Conservation (phyloP, 139 green algal genomes). For the Tetradesmus lagerheimii region DNA sequence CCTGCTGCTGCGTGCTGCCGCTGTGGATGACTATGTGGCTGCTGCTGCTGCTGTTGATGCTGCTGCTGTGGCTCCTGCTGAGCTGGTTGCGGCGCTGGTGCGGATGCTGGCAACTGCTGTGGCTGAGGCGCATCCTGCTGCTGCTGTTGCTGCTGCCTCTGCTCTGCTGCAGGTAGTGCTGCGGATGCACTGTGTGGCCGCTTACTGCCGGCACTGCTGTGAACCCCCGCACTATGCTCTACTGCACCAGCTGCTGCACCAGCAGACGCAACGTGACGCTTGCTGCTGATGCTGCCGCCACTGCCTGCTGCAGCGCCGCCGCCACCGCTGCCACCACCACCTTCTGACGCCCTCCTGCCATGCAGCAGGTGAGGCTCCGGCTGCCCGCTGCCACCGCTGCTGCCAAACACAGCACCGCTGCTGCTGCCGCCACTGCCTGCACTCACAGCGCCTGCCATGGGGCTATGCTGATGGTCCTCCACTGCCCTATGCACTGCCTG, state of each 20-base stretch:
- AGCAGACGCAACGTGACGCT: not conserved
- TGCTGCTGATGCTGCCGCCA: constrained; percentile 15
- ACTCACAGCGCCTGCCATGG: not conserved
- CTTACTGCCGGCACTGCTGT: not conserved
- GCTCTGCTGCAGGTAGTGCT: constrained; percentile 2
- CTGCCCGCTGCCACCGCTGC: not conserved
- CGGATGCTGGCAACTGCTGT: not conserved
- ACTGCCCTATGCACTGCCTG: constrained; percentile 40
- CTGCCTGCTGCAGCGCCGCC: not conserved
- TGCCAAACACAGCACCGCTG: not conserved
- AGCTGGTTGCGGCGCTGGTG: too few species aligned
- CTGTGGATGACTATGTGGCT: not conserved
- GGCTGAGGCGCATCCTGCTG: not conserved
- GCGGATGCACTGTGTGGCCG: not conserved
- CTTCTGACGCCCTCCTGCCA: not conserved
- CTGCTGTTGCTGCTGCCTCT: not conserved
- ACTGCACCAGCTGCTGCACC: not conserved
- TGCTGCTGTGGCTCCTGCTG: too few species aligned
- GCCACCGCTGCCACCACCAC: not conserved
- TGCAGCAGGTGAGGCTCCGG: not conserved
- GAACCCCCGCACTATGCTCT: not conserved
- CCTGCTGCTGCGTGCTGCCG: not conserved
- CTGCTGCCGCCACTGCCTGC: not conserved
- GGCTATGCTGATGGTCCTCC: constrained; percentile 42
- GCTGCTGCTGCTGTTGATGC: not conserved